These are phyloP conservation scores for Dothistroma pini DNA, from an alignment of 2,329 filamentous ascomycete species.

Conservation along the genomic window DNA sequence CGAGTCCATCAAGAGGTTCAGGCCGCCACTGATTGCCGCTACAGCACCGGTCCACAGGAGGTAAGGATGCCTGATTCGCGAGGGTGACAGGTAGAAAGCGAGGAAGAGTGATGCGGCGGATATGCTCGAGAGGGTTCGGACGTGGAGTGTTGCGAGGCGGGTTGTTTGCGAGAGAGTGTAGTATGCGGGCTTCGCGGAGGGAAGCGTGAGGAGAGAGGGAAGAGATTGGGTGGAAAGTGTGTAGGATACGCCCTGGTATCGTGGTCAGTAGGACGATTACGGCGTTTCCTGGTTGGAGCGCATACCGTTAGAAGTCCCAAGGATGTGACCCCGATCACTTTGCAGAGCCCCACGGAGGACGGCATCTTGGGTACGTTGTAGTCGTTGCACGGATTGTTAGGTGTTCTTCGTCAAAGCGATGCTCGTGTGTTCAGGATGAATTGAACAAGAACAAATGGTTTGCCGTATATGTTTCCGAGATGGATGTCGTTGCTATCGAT, in stretches of 20 bases:
- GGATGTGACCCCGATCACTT: conserved; percentile 89
- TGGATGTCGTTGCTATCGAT: neutral
- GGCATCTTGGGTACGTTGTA: conserved; percentile 30
- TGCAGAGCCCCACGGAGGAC: conserved; percentile 67
- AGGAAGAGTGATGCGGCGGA: conserved; percentile 69
- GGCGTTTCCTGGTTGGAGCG: conserved; percentile 4
- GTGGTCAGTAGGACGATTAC: conserved; percentile 9
- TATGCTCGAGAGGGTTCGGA: conserved; percentile 64
- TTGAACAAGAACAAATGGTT: too few relatives aligned
- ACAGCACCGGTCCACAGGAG: conserved; percentile 79
- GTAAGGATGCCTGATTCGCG: conserved; percentile 77
- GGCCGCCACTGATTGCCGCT: conserved; percentile 46
- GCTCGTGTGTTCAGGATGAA: neutral
- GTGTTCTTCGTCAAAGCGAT: neutral
- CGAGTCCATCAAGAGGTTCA: conserved; percentile 36
- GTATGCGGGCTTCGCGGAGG: conserved; percentile 67
- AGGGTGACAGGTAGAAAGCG: conserved; percentile 73
- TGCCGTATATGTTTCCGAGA: neutral
- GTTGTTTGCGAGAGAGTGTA: conserved; percentile 59
- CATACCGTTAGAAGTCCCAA: conserved; percentile 60
- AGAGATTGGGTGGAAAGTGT: conserved; percentile 73
- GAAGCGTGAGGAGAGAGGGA: conserved; percentile 75
- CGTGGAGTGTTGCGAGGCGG: conserved; percentile 64
- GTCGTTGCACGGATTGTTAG: neutral
- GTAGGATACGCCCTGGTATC: conserved; percentile 78